These are phyloP conservation scores for Neofusicoccum sp. DNA, from an alignment of 2,329 filamentous ascomycete species.

Conservation along the genomic window DNA sequence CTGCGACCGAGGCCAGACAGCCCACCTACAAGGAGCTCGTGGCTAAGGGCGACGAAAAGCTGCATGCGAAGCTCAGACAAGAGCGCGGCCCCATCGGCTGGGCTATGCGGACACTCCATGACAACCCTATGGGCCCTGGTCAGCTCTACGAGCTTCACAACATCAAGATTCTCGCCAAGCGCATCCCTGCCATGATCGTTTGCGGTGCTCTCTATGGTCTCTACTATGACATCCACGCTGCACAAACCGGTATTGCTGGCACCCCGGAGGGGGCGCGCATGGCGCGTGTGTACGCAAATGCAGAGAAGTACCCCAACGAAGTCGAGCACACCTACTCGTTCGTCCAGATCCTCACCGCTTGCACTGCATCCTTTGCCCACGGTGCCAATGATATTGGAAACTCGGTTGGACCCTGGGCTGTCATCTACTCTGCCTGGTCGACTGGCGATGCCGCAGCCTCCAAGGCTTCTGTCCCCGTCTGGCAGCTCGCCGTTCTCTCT, in stretches of 20 bases:
- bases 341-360: constrained; percentile 51
- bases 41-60: constrained; percentile 54
- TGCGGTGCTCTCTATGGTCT: constrained; percentile 68
- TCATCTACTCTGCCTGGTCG: constrained; percentile 38
- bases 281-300: constrained; percentile 61
- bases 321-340: constrained; percentile 46
- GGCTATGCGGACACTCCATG: constrained; percentile 74
- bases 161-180: constrained; percentile 61
- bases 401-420: constrained; percentile 38
- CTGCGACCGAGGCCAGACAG: constrained; percentile 50
- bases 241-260: constrained; percentile 67
- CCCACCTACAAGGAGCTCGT: constrained; percentile 62
- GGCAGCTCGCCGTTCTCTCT: constrained; percentile 72
- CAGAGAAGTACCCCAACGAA: constrained; percentile 38
- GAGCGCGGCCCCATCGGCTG: constrained; percentile 70
- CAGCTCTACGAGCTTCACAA: constrained; percentile 74
- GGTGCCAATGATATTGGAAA: constrained; percentile 65
- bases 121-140: constrained; percentile 71
- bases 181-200: constrained; percentile 66
- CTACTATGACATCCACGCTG: constrained; percentile 79
- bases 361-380: constrained; percentile 52
- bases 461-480: constrained; percentile 67
- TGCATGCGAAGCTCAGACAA: constrained; percentile 63
- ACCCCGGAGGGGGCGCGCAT: constrained; percentile 73
- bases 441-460: constrained; percentile 62